Base-by-base conservation (phyloP, 2,329 filamentous ascomycete genomes). In the Grosmannia serpens region DNA sequence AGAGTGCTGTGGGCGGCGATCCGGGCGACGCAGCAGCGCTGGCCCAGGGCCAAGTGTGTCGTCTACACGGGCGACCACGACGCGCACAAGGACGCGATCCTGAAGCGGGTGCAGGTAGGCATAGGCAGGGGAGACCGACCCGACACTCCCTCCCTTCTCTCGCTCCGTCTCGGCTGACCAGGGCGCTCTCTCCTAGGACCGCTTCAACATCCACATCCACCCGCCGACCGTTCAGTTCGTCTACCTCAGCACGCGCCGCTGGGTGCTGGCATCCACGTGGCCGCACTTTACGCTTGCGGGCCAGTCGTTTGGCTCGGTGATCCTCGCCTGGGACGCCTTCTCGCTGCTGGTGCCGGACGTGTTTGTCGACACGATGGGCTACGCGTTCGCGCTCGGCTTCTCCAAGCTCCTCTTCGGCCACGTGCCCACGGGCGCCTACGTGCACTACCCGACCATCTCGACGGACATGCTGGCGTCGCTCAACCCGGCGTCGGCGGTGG, bases 331-430 rank as follows among this genome's bases (percentile, higher is more conserved):
- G 78, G 92, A 99, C 67, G 92, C 92, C 13, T 94, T 99, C 70
- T 86, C 83, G n/a, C 82, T 96, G 3, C 79, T 97, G 3, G 88
- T 92, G 0, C 94, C 94, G 0, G 94, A 99, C 70, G 81, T 97
- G 56, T 96, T 97, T 70, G 79, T 99, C 65, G 94, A 99, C 69
- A 99, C 94, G 2, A 96, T 99, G 91, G 94, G 94, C 62, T 99
- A 96, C 68, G 91, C 92, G 29, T 99, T 97, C 69, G 82, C 88
- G 0, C 81, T 96, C 13, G 90, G 89, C 10, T 77, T 96, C 3
- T 88, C 80, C 71, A 94, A 91, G 68, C 80, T 88, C 62, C 77
- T 97, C 27, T 97, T 97, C 68, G 87, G 82, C 0, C 71, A 75
- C 41, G 81, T 96, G 1, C 89, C 92, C 0, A 96, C 91, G 0